These are phyloP conservation scores for Cutaneotrichosporon cutaneum DNA, from an alignment of 1,284 basidiomycete genomes.

Conservation along the genomic window DNA sequence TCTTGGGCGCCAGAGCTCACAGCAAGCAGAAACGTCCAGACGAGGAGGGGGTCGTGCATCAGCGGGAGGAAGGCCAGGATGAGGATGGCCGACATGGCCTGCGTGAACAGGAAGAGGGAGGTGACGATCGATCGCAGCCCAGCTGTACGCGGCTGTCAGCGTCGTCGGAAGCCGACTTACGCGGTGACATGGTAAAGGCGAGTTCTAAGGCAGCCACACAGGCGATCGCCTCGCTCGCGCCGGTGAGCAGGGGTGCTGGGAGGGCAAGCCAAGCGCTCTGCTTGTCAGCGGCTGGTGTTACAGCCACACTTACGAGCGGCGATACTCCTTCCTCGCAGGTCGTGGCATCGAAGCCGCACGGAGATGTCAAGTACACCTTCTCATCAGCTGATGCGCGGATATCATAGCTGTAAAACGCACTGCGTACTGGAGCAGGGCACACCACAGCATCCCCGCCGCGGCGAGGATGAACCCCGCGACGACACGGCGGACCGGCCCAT, in stretches of 20 bases:
- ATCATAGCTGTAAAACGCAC: slow-evolving; percentile 16
- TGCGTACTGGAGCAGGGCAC: slow-evolving; percentile 26
- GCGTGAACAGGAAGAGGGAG: slow-evolving; percentile 32
- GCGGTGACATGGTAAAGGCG: slow-evolving; percentile 34
- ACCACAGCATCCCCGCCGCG: slow-evolving; percentile 48
- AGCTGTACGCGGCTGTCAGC: slow-evolving; percentile 14
- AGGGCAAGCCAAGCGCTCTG: slow-evolving; percentile 36
- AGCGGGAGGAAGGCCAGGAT: slow-evolving; percentile 32
- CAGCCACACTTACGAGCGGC: slow-evolving; percentile 18
- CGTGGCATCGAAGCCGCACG: slow-evolving; percentile 51
- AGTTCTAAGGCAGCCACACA: slow-evolving; percentile 35
- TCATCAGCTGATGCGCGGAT: slow-evolving; percentile 37
- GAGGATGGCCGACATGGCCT: slow-evolving; percentile 24
- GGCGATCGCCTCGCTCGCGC: slow-evolving; percentile 31
- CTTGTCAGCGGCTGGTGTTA: slow-evolving; percentile 2
- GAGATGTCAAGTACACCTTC: slow-evolving; percentile 54
- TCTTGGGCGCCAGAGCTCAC: slow-evolving; percentile 18
- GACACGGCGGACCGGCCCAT: slow-evolving; percentile 46
- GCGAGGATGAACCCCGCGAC: slow-evolving; percentile 12
- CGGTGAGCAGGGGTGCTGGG: slow-evolving; percentile 30
- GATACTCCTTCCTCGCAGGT: slow-evolving; percentile 21
- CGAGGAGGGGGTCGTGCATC: slow-evolving; percentile 33
- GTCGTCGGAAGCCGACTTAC: slow-evolving; percentile 14
- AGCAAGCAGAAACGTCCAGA: slow-evolving; percentile 32
- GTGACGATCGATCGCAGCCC: slow-evolving; percentile 34